phyloP scores from a whole-genome alignment of 345 rosid species.

The Gossypium bickii region DNA sequence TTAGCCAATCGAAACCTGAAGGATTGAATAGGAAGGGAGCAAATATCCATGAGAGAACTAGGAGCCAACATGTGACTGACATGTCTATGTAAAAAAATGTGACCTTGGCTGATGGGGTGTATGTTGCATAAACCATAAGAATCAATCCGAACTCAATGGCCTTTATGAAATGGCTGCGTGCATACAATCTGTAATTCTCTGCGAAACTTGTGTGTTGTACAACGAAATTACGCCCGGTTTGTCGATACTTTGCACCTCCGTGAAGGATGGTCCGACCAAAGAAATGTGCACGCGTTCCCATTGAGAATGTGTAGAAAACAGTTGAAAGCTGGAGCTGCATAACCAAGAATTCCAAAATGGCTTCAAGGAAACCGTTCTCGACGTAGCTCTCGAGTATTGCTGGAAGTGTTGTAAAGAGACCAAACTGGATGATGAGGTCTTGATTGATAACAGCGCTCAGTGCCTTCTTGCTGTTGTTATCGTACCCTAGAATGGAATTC shows the following conservation, averaged over 20 bases:
- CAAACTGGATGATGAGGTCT: conserved; percentile 86
- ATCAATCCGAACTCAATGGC: conserved; percentile 38
- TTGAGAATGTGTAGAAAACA: conserved; percentile 83
- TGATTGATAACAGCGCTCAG: conserved; percentile 81
- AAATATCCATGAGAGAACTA: conserved; percentile 85
- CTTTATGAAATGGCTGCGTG: conserved; percentile 86
- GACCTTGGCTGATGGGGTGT: conserved; percentile 47
- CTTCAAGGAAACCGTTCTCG: conserved; percentile 86
- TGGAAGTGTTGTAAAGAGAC: conserved; percentile 89
- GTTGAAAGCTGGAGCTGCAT: conserved; percentile 95
- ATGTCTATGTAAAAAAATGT: conserved; percentile 62
- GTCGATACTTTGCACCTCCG: conserved; percentile 93
- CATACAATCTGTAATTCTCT: conserved; percentile 75
- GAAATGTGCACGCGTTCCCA: conserved; percentile 93
- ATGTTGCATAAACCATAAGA: conserved; percentile 60
- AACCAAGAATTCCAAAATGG: conserved; percentile 83
- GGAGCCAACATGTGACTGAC: conserved; percentile 80
- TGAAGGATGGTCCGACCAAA: conserved; percentile 95
- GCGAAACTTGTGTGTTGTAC: conserved; percentile 92
- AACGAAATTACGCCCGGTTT: conserved; percentile 91
- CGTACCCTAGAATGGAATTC: conserved; percentile 18
- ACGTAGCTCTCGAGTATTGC: conserved; percentile 84
- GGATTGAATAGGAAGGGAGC: conserved; percentile 91
- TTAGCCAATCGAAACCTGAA: conserved; percentile 87
- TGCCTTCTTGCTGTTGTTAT: conserved; percentile 59